These are phyloP conservation scores for Oenanthe sinensis DNA, from an alignment of 129 eudicot species.

Conservation along the genomic window DNA sequence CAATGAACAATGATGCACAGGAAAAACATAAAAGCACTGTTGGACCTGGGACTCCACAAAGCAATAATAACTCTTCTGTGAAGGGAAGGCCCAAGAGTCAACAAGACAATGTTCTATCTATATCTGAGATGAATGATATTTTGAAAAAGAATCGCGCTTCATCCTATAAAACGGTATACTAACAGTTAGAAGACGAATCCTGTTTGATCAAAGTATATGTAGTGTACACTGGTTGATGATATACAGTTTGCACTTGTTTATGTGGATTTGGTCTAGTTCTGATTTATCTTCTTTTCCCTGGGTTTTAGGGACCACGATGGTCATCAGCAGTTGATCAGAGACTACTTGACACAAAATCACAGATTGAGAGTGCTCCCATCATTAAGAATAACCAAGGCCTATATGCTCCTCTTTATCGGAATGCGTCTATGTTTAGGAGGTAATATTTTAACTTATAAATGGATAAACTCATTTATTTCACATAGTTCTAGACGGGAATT, in stretches of 20 bases:
- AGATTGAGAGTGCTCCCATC: constrained; percentile 44
- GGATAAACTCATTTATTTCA: background rate
- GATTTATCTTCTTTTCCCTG: background rate
- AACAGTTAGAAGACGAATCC: constrained; percentile 7
- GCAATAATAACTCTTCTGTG: constrained; percentile 11
- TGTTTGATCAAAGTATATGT: background rate
- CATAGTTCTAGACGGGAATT: background rate
- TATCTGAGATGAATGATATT: constrained; percentile 46
- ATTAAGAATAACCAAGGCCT: constrained; percentile 26
- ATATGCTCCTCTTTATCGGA: constrained; percentile 65
- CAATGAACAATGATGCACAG: constrained; percentile 5
- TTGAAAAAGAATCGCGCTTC: constrained; percentile 40
- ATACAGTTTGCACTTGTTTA: background rate
- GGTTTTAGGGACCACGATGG: constrained; percentile 59
- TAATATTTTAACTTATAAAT: background rate
- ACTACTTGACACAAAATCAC: constrained; percentile 39
- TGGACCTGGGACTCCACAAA: background rate
- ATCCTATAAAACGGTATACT: constrained; percentile 38
- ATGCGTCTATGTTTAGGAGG: constrained; percentile 63
- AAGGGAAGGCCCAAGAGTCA: constrained; percentile 19
- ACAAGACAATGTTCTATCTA: constrained; percentile 28
- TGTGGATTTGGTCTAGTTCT: background rate
- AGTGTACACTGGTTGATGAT: background rate
- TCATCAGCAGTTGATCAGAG: constrained; percentile 52
- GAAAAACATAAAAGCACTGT: background rate